A percentile compares a stretch with the other conserved stretches of the same genome.
Conservation (phyloP, 306 rosid genomes). For the Mimosa bimucronata region DNA sequence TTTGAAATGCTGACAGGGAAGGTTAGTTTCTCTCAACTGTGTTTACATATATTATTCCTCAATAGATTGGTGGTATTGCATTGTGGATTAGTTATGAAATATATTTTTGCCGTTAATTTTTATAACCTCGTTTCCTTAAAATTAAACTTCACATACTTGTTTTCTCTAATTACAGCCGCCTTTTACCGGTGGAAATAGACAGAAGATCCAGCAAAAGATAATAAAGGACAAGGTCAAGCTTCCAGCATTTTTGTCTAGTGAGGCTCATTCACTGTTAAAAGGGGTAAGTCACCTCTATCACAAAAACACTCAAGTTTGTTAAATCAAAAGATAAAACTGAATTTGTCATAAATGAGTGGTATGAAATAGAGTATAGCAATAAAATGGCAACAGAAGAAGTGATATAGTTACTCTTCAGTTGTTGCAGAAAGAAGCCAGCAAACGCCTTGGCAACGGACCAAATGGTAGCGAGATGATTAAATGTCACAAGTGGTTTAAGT, state of each 20-base stretch:
- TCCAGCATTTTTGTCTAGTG: constrained; percentile 77
- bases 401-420: constrained; percentile 51
- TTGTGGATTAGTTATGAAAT: constrained; percentile 4
- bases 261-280: constrained; percentile 83
- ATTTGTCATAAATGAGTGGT: not conserved
- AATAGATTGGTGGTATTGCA: not conserved
- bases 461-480: constrained; percentile 65
- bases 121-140: not conserved
- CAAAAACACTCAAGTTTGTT: not conserved
- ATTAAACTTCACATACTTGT: not conserved
- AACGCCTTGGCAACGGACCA: constrained; percentile 69
- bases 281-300: constrained; percentile 52
- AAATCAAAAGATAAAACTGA: not conserved
- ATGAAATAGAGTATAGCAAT: not conserved
- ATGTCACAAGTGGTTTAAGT: constrained; percentile 79
- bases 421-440: constrained; percentile 64
- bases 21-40: constrained; percentile 45
- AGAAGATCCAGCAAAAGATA: constrained; percentile 74
- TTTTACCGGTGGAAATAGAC: constrained; percentile 66
- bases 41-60: not conserved
- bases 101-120: not conserved
- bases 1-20: constrained; percentile 89
- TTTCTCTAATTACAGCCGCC: constrained; percentile 69
- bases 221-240: constrained; percentile 78
- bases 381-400: constrained; percentile 8